Conservation (phyloP, 2,329 filamentous ascomycete species). For the Grosmannia huntii region DNA sequence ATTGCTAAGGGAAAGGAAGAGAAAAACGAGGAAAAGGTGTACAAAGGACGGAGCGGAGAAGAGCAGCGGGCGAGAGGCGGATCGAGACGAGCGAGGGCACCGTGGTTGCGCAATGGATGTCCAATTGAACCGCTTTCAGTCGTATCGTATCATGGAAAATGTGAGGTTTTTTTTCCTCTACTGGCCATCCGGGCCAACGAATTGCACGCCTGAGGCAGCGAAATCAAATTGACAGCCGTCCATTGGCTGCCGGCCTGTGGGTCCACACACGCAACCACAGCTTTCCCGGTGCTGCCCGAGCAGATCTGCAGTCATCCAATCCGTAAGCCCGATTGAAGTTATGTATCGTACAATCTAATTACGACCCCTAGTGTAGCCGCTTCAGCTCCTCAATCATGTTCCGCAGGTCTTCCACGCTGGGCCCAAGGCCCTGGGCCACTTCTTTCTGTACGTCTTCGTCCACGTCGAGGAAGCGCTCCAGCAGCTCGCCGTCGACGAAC, state of each 20-base stretch:
- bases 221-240: constrained; percentile 9
- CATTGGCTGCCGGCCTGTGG: constrained; percentile 7
- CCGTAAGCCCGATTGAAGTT: constrained; percentile 2
- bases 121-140: background rate
- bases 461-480: constrained; percentile 73
- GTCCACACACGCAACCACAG: background rate
- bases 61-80: background rate
- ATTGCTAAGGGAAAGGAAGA: constrained; percentile 26
- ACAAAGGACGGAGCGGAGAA: background rate
- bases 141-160: background rate
- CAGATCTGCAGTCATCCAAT: background rate
- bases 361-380: constrained; percentile 38
- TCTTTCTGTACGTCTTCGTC: constrained; percentile 42
- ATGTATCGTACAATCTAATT: too few species aligned
- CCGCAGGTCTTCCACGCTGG: constrained; percentile 49
- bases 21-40: background rate
- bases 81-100: constrained; percentile 15
- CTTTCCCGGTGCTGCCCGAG: constrained; percentile 13
- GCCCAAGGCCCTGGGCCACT: constrained; percentile 43
- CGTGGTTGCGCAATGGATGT: constrained; percentile 14
- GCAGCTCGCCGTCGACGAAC: constrained; percentile 84
- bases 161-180: constrained; percentile 1
- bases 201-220: constrained; percentile 10
- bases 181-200: background rate
- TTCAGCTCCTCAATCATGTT: constrained; percentile 50